Percentiles rank a stretch among this genome's conserved stretches.
These are phyloP conservation scores for Chamaecyparis obtusa DNA, from an alignment of 75 land plant species.

Conservation along the genomic window DNA sequence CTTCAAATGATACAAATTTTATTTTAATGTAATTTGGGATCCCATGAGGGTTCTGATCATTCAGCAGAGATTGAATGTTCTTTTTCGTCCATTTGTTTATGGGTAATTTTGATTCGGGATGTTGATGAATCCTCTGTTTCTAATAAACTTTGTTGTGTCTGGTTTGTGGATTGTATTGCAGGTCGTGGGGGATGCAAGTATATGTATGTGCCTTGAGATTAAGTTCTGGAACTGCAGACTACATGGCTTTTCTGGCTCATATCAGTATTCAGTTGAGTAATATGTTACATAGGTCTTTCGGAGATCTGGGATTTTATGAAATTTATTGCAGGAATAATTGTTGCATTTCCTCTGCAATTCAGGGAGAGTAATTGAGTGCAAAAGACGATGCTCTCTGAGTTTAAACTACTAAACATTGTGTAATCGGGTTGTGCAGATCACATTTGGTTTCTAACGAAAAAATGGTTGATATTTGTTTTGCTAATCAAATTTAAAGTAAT, in stretches of 20 bases:
- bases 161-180: not conserved
- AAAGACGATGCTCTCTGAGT: not conserved
- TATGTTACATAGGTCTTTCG: not conserved
- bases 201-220: not conserved
- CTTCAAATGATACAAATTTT: not conserved
- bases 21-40: not conserved
- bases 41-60: not conserved
- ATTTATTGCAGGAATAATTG: not conserved
- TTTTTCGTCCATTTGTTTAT: not conserved
- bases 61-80: not conserved
- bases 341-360: not conserved
- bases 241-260: not conserved
- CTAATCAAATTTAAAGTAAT: too few relatives aligned
- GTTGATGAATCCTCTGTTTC: not conserved
- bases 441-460: too few relatives aligned
- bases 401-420: not conserved
- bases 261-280: not conserved
- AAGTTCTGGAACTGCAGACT: not conserved
- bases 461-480: not conserved
- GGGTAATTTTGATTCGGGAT: not conserved
- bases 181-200: not conserved
- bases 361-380: not conserved
- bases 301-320: not conserved
- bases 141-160: not conserved
- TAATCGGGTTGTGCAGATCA: too few relatives aligned